Base-by-base conservation (phyloP, 1,284 basidiomycete genomes). In the Heliocybe sulcata region DNA sequence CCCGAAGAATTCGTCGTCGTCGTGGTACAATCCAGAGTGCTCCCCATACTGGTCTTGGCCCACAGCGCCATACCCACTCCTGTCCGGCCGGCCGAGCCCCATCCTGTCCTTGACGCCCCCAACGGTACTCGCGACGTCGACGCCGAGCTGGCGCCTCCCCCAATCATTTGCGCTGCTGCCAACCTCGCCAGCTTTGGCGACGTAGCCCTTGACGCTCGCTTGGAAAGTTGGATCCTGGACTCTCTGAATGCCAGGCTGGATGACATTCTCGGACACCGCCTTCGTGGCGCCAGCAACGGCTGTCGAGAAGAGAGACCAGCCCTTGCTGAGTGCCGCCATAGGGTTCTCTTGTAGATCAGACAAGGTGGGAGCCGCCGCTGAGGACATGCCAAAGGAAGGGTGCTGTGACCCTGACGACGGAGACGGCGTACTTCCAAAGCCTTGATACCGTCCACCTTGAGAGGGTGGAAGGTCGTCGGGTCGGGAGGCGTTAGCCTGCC, bases 391-490 rank as follows among this genome's bases (percentile, higher is more conserved):
- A 61, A 77, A 83, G 1, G 85, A 80, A 14, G 85, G 81, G 63
- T 82, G 76, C 54, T 77, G 72, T 23, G 78, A 75, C 6, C 63
- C 65, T 1, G 75, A 65, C 11, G 77, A 64, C 9, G 83, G 80
- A 1, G 79, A 69, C 11, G 87, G 84, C 0, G 86, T 85, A 62
- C 70, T 90, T 4, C 91, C 91, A 66, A 94, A 94, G 14, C 91
- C 92, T 60, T 84, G 81, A 67, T 94, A 94, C 45, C 82, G 81
- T 38, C 91, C 92, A 52, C 91, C 92, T 71, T 92, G 91, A 1
- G 87, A 90, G 25, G 91, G 91, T 1, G 88, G 89, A 27, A 94
- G 70, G 65, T 91, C 76, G 3, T 74, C 79, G 14, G 89, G 77
- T 16, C 91, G 81, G 52, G 69, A 70, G 2, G 89, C 87, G 64